A percentile compares a stretch with the other conserved stretches of the same genome.
Evolutionary conservation across 345 rosid species (phyloP).

Genomic region (Nephelium lappaceum): DNA sequence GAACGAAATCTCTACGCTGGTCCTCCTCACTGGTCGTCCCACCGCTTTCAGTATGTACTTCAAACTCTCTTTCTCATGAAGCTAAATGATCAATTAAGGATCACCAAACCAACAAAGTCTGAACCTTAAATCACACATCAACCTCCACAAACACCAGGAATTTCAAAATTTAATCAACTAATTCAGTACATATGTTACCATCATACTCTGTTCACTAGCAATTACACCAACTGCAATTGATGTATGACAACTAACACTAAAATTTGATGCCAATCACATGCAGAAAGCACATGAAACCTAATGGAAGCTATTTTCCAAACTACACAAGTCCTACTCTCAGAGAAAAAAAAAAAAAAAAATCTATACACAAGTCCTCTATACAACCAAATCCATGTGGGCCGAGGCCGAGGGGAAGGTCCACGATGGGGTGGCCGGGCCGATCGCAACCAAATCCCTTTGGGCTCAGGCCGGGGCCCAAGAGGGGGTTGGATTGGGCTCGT

Average conservation of each 20-base stretch:
- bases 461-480: no score
- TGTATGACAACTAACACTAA: neutral
- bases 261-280: neutral
- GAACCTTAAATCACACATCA: neutral
- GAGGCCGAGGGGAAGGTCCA: no score
- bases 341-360: no score
- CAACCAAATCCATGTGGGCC: no score
- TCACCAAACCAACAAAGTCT: no score
- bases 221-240: neutral
- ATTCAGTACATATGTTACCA: neutral
- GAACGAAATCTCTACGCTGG: no score
- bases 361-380: no score
- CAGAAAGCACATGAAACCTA: conserved; percentile 7
- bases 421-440: no score
- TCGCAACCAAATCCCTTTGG: no score
- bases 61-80: conserved; percentile 38
- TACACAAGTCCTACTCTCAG: no score
- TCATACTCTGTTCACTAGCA: neutral
- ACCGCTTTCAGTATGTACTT: conserved; percentile 61
- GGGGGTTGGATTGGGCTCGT: no score
- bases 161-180: neutral
- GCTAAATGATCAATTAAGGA: conserved; percentile 35
- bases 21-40: conserved; percentile 52
- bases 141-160: neutral
- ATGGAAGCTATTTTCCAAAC: conserved; percentile 11